Evolutionary conservation across 148 eudicot species (phyloP).

Genomic region (Camellia lanceoleosa): DNA sequence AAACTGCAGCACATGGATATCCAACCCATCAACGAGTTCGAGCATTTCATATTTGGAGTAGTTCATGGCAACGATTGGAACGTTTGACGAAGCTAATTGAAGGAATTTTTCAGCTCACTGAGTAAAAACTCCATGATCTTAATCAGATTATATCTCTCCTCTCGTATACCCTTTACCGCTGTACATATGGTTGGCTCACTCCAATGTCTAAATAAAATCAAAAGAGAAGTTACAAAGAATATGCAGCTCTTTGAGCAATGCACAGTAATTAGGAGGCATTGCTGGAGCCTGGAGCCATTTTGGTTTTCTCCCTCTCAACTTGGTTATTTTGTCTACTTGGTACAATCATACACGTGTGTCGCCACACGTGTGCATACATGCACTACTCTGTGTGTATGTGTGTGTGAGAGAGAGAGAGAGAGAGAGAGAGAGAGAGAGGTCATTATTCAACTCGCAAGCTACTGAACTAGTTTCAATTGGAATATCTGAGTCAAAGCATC

Average conservation of each 20-base stretch:
- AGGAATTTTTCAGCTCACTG: background rate
- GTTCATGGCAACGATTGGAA: background rate
- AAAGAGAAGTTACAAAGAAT: background rate
- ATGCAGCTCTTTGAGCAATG: background rate
- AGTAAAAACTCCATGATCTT: conserved; percentile 1
- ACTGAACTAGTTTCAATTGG: background rate
- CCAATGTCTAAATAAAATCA: background rate
- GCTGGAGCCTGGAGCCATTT: background rate
- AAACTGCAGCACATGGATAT: background rate
- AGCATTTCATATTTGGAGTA: background rate
- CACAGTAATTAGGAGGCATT: background rate
- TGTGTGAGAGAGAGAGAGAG: conserved; percentile 7
- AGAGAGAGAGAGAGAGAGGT: background rate
- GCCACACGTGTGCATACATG: background rate
- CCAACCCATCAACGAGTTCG: background rate
- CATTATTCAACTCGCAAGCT: background rate
- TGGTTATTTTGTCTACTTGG: background rate
- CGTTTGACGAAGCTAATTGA: background rate
- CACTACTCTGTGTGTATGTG: background rate
- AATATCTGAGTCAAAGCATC: background rate
- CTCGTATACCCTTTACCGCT: background rate
- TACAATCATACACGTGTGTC: background rate
- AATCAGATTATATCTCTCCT: background rate
- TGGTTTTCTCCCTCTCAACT: background rate
- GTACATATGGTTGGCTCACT: background rate